Base-by-base conservation (phyloP, 768 basidiomycete genomes). In the Paxillus rubicundulus region DNA sequence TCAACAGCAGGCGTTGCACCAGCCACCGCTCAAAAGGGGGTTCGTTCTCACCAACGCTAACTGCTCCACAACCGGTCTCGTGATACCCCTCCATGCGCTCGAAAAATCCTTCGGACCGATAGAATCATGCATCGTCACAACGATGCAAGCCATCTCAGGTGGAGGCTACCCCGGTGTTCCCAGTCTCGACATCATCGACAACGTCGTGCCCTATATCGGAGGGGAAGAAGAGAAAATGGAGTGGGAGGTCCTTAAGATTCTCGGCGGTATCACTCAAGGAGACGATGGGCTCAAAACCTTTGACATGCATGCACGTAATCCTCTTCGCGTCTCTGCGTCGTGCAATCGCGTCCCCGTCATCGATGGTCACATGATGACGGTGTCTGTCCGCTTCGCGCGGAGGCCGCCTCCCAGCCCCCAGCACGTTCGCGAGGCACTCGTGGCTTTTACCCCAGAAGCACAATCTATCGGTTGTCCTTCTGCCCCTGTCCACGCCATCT, bases 41-140 rank as follows among this genome's bases (percentile, higher is more conserved):
- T 98, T 92, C 77, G 95, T 99, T 69, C 87, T 99, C 56, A 95
- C 94, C 52, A 99, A 99, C 69, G 97, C 97, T 60, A 99, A 98
- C 74, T 98, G 97, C 74, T 88, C 92, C 20, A 98, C 97, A 4
- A 99, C 97, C 1, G 95, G 89, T 39, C 79, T 86, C 65, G 92
- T 92, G 53, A 83, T 97, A 53, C 92, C 94, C n/a, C 84, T 98
- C 60, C 81, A 83, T 44, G 93, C 94, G 0, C 81, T 98, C 58
- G 94, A 97, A 70, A 82, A 79, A 56, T 79, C 88, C 0, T 99
- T 98, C 56, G 97, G 97, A 5, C 95, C 94, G n/a, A 77, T 99
- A 66, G 91, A 98, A 61, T 81, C 84, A 2, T 84, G 92, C 63
- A 75, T 98, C 64, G 87, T 95, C 67, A 97, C 93, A 6, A 99